These are phyloP conservation scores for Blastobotrys buckinghamii DNA, from an alignment of 1,139 yeast genomes.

Conservation along the genomic window DNA sequence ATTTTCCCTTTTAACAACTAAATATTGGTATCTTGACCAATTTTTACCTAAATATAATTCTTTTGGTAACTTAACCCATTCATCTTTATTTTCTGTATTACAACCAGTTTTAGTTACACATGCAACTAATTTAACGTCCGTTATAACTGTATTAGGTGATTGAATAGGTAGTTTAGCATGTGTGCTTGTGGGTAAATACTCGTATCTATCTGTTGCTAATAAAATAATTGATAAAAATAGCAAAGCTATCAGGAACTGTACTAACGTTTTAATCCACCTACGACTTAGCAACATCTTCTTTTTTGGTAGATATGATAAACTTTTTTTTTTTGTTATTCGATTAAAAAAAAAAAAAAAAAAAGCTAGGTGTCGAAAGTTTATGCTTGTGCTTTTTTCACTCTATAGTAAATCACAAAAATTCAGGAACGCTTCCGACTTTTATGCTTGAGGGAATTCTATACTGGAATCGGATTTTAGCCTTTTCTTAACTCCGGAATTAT, in stretches of 20 bases:
- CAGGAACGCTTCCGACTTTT: neutral
- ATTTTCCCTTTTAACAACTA: conserved; percentile 26
- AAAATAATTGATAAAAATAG: conserved; percentile 18
- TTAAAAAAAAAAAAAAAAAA: too few relatives aligned
- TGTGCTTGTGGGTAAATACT: conserved; percentile 30
- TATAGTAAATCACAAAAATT: neutral
- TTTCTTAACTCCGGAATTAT: too few relatives aligned
- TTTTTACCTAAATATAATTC: conserved; percentile 30
- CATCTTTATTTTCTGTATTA: conserved; percentile 18
- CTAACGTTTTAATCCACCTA: conserved; percentile 27
- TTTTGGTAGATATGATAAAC: too few relatives aligned
- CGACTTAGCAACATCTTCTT: conserved; percentile 20
- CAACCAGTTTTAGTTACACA: conserved; percentile 29
- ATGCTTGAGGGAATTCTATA: too few relatives aligned
- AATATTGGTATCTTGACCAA: conserved; percentile 29
- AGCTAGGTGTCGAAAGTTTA: too few relatives aligned
- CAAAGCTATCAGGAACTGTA: conserved; percentile 21
- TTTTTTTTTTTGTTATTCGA: too few relatives aligned
- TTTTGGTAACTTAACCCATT: conserved; percentile 33
- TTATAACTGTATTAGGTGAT: conserved; percentile 26
- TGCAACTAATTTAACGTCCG: conserved; percentile 28
- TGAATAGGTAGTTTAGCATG: conserved; percentile 29
- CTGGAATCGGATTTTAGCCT: too few relatives aligned
- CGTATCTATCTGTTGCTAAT: conserved; percentile 26
- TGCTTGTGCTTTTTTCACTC: too few relatives aligned